phyloP scores from a whole-genome alignment of 768 basidiomycete genomes.

The Boletus pseudo-olivaceus region DNA sequence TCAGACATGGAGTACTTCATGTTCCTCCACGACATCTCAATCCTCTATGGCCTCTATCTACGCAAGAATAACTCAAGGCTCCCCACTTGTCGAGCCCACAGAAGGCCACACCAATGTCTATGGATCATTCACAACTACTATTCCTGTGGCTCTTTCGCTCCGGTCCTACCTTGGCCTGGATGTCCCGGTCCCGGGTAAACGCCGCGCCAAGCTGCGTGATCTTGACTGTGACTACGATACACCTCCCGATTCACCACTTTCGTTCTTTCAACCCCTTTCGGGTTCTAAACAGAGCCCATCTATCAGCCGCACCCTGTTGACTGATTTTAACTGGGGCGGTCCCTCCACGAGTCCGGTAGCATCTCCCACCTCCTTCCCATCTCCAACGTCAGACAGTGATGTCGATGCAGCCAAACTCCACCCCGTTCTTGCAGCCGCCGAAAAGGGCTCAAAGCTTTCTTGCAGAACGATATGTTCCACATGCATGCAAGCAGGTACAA shows the following conservation, averaged over 20 bases:
- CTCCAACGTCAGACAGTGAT: conserved; percentile 18
- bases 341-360: conserved; percentile 9
- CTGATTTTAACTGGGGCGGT: conserved; percentile 11
- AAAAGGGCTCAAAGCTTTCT: conserved; percentile 51
- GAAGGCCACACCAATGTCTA: conserved; percentile 26
- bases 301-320: conserved; percentile 42
- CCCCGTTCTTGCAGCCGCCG: conserved; percentile 49
- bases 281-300: conserved; percentile 31
- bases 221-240: conserved; percentile 20
- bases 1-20: conserved; percentile 21
- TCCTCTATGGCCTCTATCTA: conserved; percentile 25
- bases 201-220: conserved; percentile 2
- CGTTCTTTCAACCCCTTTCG: conserved; percentile 14
- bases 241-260: conserved; percentile 29
- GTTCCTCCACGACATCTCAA: conserved; percentile 22
- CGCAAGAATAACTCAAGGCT: conserved; percentile 19
- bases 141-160: conserved; percentile 32
- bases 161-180: conserved; percentile 16
- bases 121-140: conserved; percentile 41
- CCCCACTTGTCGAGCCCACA: conserved; percentile 22
- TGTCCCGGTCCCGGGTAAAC: conserved; percentile 13
- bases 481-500: conserved; percentile 49
- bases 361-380: conserved; percentile 13
- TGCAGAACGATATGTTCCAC: conserved; percentile 43
- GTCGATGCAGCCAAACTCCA: conserved; percentile 22